A percentile compares a stretch with the other conserved stretches of the same genome.
Conservation (phyloP, 2,329 filamentous ascomycete species). For the Ascochyta rabiei region DNA sequence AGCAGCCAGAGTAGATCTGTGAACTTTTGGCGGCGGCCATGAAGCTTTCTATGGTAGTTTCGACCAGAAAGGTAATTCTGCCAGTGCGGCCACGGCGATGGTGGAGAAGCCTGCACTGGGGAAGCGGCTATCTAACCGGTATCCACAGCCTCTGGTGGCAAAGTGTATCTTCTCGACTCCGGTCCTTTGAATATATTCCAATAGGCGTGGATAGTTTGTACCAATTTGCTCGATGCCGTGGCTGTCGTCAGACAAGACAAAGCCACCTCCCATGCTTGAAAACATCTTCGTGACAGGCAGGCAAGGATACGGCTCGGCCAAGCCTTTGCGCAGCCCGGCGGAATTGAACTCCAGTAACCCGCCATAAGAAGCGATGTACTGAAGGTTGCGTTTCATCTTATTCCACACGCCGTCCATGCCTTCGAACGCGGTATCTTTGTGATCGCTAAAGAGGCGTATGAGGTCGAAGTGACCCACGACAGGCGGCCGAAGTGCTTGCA, state of each 20-base stretch:
- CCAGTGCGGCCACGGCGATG: slow-evolving; percentile 38
- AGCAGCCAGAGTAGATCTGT: slow-evolving; percentile 5
- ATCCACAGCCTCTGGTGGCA: slow-evolving; percentile 20
- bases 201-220: slow-evolving; percentile 76
- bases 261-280: slow-evolving; percentile 73
- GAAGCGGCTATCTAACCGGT: slow-evolving; percentile 38
- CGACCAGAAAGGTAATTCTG: slow-evolving; percentile 39
- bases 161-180: slow-evolving; percentile 65
- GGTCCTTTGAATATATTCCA: slow-evolving; percentile 72
- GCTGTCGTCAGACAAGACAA: slow-evolving; percentile 94
- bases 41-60: slow-evolving; percentile 9
- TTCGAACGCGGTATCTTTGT: slow-evolving; percentile 67
- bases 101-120: slow-evolving; percentile 45
- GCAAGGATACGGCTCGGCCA: slow-evolving; percentile 88
- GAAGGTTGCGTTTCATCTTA: slow-evolving; percentile 74
- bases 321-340: slow-evolving; percentile 83
- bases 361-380: slow-evolving; percentile 72
- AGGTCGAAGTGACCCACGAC: slow-evolving; percentile 96
- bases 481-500: slow-evolving; percentile 71
- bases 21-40: slow-evolving; percentile 5
- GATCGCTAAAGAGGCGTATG: slow-evolving; percentile 76
- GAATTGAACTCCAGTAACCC: slow-evolving; percentile 91
- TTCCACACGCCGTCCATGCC: slow-evolving; percentile 72
- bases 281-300: slow-evolving; percentile 81
- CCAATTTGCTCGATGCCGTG: slow-evolving; percentile 86